Conservation (phyloP, 164 flowering plant genomes). For the Santalum album region DNA sequence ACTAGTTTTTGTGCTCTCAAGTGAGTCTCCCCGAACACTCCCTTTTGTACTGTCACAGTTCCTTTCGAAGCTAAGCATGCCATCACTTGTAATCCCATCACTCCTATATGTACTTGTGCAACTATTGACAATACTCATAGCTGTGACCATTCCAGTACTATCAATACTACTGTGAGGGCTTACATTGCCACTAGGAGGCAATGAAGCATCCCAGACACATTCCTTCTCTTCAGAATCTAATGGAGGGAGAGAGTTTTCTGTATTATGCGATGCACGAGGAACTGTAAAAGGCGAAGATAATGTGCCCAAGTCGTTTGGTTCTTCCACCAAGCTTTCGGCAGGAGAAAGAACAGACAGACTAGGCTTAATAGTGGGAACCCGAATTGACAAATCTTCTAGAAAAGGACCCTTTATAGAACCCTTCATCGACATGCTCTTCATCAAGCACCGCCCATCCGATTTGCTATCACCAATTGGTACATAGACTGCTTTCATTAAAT, state of each 20-base stretch:
- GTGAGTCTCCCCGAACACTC: conserved; percentile 69
- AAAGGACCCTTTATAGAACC: conserved; percentile 33
- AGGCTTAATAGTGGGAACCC: conserved; percentile 38
- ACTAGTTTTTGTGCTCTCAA: conserved; percentile 84
- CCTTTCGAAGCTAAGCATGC: conserved; percentile 65
- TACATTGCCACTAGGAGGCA: conserved; percentile 91
- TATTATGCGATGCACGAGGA: conserved; percentile 54
- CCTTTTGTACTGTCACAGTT: conserved; percentile 62
- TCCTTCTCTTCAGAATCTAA: conserved; percentile 69
- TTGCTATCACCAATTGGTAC: conserved; percentile 52
- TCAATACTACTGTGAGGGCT: conserved; percentile 85
- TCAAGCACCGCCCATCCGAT: conserved; percentile 47
- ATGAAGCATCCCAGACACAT: conserved; percentile 91
- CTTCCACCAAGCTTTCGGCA: conserved; percentile 55
- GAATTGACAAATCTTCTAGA: conserved; percentile 48
- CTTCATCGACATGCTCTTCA: conserved; percentile 59
- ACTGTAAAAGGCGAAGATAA: conserved; percentile 38
- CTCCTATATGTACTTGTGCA: conserved; percentile 64
- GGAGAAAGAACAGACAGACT: conserved; percentile 34
- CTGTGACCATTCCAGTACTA: conserved; percentile 61
- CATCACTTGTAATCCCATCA: conserved; percentile 63
- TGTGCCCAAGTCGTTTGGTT: conserved; percentile 37
- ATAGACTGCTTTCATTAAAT: conserved; percentile 58
- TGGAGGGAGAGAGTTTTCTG: conserved; percentile 36
- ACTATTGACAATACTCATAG: conserved; percentile 85